Conservation (phyloP, 371 early-diverging fungal species). For the Paraphysoderma sedebokerense region DNA sequence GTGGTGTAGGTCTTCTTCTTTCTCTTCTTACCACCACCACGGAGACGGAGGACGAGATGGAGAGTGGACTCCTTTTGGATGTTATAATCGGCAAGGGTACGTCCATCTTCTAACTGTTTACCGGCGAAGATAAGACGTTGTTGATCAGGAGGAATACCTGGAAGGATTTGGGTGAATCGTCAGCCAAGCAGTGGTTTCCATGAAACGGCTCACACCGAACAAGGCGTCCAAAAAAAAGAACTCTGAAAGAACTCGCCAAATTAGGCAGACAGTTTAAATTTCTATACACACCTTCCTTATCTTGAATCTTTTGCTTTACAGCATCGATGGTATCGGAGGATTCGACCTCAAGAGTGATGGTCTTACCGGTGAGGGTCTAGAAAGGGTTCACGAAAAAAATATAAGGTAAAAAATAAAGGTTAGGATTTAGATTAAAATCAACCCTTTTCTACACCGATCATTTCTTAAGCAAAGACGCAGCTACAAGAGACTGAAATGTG, state of each 20-base stretch:
- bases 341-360: conserved; percentile 66
- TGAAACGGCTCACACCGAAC: background rate
- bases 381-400: background rate
- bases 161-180: background rate
- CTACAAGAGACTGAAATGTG: background rate
- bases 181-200: background rate
- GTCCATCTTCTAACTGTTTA: conserved; percentile 99
- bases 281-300: conserved; percentile 56
- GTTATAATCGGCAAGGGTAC: conserved; percentile 62
- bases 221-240: background rate
- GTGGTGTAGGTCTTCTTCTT: conserved; percentile 97
- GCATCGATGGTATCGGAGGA: conserved; percentile 52
- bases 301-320: conserved; percentile 77
- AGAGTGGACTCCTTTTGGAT: conserved; percentile 82
- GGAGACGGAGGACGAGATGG: conserved; percentile 56
- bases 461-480: background rate
- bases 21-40: conserved; percentile 92
- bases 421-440: background rate
- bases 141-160: conserved; percentile 98
- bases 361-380: conserved; percentile 57
- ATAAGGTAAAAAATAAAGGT: background rate
- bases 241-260: background rate
- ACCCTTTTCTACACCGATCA: background rate
- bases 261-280: background rate
- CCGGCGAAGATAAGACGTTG: conserved; percentile 99